A percentile compares a stretch with the other conserved stretches of the same genome.
These are phyloP conservation scores for Heteromeles arbutifolia DNA, from an alignment of 306 rosid genomes.

Conservation along the genomic window DNA sequence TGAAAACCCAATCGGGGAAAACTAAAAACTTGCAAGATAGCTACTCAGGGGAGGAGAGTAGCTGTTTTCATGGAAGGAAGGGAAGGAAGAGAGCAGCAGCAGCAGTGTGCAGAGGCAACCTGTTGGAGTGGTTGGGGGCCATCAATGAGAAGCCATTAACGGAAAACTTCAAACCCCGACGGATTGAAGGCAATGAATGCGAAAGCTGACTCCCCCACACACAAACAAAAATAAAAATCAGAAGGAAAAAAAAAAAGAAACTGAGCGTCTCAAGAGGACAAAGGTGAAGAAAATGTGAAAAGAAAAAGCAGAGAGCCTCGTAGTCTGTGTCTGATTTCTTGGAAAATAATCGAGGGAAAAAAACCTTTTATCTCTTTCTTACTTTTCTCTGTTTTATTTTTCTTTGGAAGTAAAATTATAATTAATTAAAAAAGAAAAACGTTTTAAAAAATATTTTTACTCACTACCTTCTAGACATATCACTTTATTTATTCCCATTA, in stretches of 20 bases:
- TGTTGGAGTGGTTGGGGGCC: conserved; percentile 23
- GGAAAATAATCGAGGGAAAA: background rate
- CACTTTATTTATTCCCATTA: too few species aligned
- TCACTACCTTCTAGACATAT: too few species aligned
- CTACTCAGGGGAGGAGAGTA: background rate
- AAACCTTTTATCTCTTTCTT: background rate
- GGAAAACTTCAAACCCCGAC: conserved; percentile 17
- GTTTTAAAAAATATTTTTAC: too few species aligned
- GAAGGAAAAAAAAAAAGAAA: background rate
- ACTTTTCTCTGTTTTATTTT: background rate
- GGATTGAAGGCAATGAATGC: conserved; percentile 11
- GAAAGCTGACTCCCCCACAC: background rate
- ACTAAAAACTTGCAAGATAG: too few species aligned
- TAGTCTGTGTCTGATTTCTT: conserved; percentile 19
- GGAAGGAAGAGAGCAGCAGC: background rate
- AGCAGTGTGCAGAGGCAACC: conserved; percentile 3
- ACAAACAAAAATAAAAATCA: background rate
- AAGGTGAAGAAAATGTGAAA: background rate
- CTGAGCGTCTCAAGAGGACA: background rate
- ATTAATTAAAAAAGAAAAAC: too few species aligned
- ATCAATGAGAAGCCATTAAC: conserved; percentile 28
- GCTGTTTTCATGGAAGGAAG: conserved; percentile 13
- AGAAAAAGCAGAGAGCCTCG: conserved; percentile 18
- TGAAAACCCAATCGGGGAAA: conserved; percentile 6
- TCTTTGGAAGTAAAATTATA: too few species aligned